Conservation (phyloP, 1,284 basidiomycete species). For the Heterobasidion parviporum region DNA sequence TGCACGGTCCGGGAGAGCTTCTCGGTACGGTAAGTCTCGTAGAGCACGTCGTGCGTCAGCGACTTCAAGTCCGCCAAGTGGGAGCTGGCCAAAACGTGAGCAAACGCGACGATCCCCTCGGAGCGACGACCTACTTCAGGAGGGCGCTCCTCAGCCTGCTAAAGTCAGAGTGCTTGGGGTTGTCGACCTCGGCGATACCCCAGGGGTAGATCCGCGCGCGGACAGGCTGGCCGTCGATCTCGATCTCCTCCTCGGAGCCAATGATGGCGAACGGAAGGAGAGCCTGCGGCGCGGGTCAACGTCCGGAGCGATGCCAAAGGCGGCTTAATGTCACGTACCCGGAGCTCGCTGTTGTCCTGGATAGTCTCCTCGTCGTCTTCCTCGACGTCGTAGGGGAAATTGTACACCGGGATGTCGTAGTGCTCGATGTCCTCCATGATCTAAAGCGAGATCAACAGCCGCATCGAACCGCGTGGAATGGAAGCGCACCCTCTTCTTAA, state of each 20-base stretch:
- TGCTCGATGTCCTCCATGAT: constrained; percentile 99
- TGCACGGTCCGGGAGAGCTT: constrained; percentile 93
- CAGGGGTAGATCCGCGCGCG: constrained; percentile 95
- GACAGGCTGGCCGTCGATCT: constrained; percentile 86
- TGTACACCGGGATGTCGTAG: constrained; percentile 98
- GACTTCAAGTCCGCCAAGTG: constrained; percentile 93
- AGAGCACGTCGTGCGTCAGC: constrained; percentile 90
- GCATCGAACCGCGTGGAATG: constrained; percentile 6
- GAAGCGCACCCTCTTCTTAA: constrained; percentile 85
- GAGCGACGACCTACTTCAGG: constrained; percentile 54
- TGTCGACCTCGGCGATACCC: constrained; percentile 98
- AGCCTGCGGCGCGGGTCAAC: constrained; percentile 34
- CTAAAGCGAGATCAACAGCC: constrained; percentile 29
- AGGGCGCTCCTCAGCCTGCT: constrained; percentile 86
- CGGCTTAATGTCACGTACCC: constrained; percentile 38
- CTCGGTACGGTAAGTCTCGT: constrained; percentile 98
- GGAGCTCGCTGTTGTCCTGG: constrained; percentile 92
- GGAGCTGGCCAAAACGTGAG: constrained; percentile 45
- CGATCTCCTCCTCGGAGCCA: constrained; percentile 95
- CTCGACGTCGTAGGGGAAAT: constrained; percentile 99
- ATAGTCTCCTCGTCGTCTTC: constrained; percentile 99
- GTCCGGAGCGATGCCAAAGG: neutral
- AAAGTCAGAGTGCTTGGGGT: constrained; percentile 98
- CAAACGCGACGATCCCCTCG: neutral
- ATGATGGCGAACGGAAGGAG: constrained; percentile 96